Evolutionary conservation across 371 early-diverging fungal species (phyloP), one percentile per base, ranked within the genome.

Genomic region (Syncephalastrum monosporum): DNA sequence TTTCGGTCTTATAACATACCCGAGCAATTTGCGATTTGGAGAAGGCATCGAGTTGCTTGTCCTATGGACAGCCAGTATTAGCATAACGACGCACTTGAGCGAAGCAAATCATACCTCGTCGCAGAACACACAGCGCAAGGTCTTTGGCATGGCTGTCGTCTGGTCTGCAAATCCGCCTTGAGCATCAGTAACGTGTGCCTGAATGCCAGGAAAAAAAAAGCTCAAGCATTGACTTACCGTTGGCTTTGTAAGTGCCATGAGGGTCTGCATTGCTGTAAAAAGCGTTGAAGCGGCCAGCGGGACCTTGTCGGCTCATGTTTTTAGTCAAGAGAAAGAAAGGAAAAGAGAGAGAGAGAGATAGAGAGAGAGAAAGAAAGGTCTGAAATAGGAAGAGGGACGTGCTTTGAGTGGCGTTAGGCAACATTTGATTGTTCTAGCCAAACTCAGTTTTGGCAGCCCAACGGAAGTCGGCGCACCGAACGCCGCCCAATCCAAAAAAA

Each of bases 1-100:
- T 21, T 21, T 2, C 21, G 21, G 14, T 14, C 47, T 6, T n/a
- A 29, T 6, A 48, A 41, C 48, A 48, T 54, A 60, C 60, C 41
- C 70, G 70, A 4, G 57, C 46, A 4, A 71, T 16, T 50, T 74
- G 75, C 0, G 75, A 68, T 55, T 74, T 71, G 0, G 75, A 71
- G 33, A 71, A 74, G 1, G 71, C 61, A 43, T 71, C 67, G 5
- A 57, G 29, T 1, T 50, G 71, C 38, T 71, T 71, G 1, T 74
- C 64, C 63, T 67, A 55, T 21, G 42, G 41, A n/a, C n/a, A 21
- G 21, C 21, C 7, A 55, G 14, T 12, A 14, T 27, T 10, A 7
- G 29, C 24, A 17, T 38, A 33, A 5, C 4, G 38, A 7, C 4
- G 4, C 25, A 45, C 27, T 14, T 33, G 23, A 27, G 24, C 10